A percentile compares a stretch with the other conserved stretches of the same genome.
These are phyloP conservation scores for Hymenochaete sp. DNA, from an alignment of 1,284 basidiomycete species.

Conservation along the genomic window DNA sequence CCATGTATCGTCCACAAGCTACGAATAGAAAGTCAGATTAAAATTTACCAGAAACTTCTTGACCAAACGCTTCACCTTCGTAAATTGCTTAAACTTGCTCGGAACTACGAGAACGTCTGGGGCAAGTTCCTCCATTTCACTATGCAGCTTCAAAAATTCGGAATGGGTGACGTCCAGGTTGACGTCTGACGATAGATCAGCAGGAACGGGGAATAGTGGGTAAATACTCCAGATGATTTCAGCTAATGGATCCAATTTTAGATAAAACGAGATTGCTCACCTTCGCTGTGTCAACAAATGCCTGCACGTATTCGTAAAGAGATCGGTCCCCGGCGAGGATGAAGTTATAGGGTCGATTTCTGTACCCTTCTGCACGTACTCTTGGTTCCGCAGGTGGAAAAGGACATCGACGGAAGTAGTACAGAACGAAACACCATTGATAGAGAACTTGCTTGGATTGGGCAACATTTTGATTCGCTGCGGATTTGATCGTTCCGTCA, in stretches of 20 bases:
- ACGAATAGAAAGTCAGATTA: conserved; percentile 9
- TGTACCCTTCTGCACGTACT: conserved; percentile 64
- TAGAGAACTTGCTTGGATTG: conserved; percentile 78
- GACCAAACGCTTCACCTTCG: conserved; percentile 48
- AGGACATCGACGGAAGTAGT: conserved; percentile 79
- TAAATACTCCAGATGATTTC: conserved; percentile 62
- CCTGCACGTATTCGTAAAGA: conserved; percentile 71
- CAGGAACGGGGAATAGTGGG: conserved; percentile 84
- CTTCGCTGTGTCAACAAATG: conserved; percentile 82
- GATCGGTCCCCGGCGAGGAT: conserved; percentile 38
- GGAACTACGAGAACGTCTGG: conserved; percentile 84
- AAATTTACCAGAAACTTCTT: neutral
- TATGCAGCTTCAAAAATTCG: conserved; percentile 39
- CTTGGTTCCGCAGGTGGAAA: conserved; percentile 83
- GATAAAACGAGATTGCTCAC: conserved; percentile 32
- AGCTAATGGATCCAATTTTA: neutral
- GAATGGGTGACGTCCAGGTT: conserved; percentile 83
- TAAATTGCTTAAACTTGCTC: conserved; percentile 78
- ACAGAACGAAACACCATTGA: conserved; percentile 80
- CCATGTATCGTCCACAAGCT: conserved; percentile 60
- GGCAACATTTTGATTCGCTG: conserved; percentile 75
- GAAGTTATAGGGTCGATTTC: conserved; percentile 49
- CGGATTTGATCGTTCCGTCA: conserved; percentile 5
- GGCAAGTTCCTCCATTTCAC: conserved; percentile 35
- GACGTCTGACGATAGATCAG: conserved; percentile 65